These are phyloP conservation scores for Cladosporium austrohemisphaericum DNA, from an alignment of 2,329 filamentous ascomycete species.

Conservation along the genomic window DNA sequence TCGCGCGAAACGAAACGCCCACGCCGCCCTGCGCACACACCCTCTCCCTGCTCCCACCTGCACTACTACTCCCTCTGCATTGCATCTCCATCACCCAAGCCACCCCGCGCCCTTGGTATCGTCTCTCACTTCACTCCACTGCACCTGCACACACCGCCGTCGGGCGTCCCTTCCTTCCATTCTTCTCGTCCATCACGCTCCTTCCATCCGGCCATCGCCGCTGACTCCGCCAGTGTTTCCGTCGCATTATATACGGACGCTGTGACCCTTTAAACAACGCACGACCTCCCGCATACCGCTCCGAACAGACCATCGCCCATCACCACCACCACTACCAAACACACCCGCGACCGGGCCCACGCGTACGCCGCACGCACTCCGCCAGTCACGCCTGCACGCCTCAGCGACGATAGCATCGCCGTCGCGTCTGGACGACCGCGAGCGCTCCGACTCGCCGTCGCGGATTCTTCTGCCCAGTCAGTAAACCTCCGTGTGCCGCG, in stretches of 20 bases:
- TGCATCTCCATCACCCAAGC: neutral
- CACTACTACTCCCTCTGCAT: neutral
- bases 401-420: constrained; percentile 17
- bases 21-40: neutral
- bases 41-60: neutral
- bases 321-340: constrained; percentile 19
- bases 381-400: constrained; percentile 10
- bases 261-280: constrained; percentile 26
- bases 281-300: constrained; percentile 26
- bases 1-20: neutral
- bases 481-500: constrained; percentile 17
- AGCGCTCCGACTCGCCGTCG: constrained; percentile 17
- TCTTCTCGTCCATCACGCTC: constrained; percentile 4
- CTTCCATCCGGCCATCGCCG: constrained; percentile 5
- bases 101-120: constrained; percentile 8
- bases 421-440: constrained; percentile 21
- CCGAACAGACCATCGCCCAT: constrained; percentile 24
- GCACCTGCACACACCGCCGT: neutral
- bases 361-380: constrained; percentile 13
- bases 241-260: constrained; percentile 15
- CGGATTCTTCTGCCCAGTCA: constrained; percentile 27
- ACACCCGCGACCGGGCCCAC: constrained; percentile 20
- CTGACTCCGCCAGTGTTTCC: constrained; percentile 16
- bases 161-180: neutral
- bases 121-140: neutral